Base-by-base conservation (phyloP, 163 green algal species). In the Coccomyxa subellipsoidea region DNA sequence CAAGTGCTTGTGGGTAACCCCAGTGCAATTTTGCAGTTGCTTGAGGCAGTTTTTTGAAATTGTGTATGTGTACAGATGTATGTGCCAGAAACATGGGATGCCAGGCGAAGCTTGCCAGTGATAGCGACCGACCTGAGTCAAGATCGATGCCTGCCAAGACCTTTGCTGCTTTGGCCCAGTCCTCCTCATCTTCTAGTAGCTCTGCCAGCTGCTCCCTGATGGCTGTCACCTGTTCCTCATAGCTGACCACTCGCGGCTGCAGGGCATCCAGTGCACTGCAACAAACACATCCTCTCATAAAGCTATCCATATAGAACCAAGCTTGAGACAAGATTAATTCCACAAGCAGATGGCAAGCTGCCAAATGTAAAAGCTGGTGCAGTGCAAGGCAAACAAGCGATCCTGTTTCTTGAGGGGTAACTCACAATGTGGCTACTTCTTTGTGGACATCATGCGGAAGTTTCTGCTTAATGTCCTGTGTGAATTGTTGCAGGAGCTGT, bases 71-170 rank as follows among this genome's bases (percentile, higher is more conserved):
- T n/a, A n/a, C n/a, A n/a, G n/a, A n/a, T n/a, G n/a, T n/a, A n/a
- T n/a, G n/a, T n/a, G n/a, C n/a, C n/a, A n/a, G n/a, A n/a, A n/a
- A n/a, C n/a, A n/a, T n/a, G n/a, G n/a, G 8, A 23, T 54, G 39
- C 8, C 39, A 54, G 39, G 39, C 39, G 39, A 23, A 10, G 39
- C 39, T 23, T 54, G 39, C 39, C 8, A 23, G 39, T 10, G 10
- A 18, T 59, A 12, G 7, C 7, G 2, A 66, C 54, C 5, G 59
- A 90, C 90, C 91, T 84, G 87, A 92, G 76, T 98, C 95, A 27
- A 98, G 84, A 84, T 99, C 95, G 39, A 99, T 98, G 38, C 95
- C 95, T 7, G 93, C 90, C 25, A 99, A 89, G 38, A 96, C 90
- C 71, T 97, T 88, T 18, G 96, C 96, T 39, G 96, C 96, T 66